Percentiles rank a stretch among this genome's conserved stretches.
Conservation (phyloP, 768 basidiomycete genomes). For the Suillus placidus region DNA sequence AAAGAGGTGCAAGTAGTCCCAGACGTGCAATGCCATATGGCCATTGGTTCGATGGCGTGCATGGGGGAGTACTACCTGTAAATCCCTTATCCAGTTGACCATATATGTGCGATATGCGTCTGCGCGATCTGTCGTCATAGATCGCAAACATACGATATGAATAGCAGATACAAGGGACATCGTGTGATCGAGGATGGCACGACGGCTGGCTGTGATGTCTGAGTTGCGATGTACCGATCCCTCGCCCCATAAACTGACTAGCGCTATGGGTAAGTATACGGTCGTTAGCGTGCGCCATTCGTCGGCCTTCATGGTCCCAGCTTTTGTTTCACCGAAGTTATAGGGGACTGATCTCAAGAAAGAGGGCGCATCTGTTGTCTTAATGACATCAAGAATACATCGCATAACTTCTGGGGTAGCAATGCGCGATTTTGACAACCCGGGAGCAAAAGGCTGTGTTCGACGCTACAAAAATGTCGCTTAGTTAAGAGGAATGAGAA, state of each 20-base stretch:
- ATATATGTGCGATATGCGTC: conserved; percentile 20
- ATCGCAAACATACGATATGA: conserved; percentile 23
- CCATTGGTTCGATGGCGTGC: conserved; percentile 13
- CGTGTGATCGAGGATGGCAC: conserved; percentile 26
- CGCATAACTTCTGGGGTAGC: neutral
- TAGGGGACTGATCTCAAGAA: conserved; percentile 20
- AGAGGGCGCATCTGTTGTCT: conserved; percentile 3
- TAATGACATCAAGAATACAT: conserved; percentile 9
- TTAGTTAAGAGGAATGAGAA: neutral
- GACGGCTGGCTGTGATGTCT: neutral
- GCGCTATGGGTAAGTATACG: conserved; percentile 37
- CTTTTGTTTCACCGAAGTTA: conserved; percentile 27
- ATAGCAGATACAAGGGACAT: conserved; percentile 35
- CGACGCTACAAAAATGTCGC: neutral
- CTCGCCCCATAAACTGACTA: conserved; percentile 36
- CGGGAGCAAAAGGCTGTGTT: conserved; percentile 5
- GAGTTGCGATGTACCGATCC: neutral
- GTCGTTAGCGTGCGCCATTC: conserved; percentile 37
- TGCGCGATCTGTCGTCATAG: conserved; percentile 12
- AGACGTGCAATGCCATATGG: conserved; percentile 35
- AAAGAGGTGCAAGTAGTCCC: conserved; percentile 37
- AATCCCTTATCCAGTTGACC: conserved; percentile 20
- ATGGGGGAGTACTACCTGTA: conserved; percentile 23
- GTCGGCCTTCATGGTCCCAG: conserved; percentile 40
- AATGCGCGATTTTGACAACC: neutral